Percentiles rank a stretch among this genome's conserved stretches.
These are phyloP conservation scores for Xylaria sp. DNA, from an alignment of 2,329 filamentous ascomycete genomes.

Conservation along the genomic window DNA sequence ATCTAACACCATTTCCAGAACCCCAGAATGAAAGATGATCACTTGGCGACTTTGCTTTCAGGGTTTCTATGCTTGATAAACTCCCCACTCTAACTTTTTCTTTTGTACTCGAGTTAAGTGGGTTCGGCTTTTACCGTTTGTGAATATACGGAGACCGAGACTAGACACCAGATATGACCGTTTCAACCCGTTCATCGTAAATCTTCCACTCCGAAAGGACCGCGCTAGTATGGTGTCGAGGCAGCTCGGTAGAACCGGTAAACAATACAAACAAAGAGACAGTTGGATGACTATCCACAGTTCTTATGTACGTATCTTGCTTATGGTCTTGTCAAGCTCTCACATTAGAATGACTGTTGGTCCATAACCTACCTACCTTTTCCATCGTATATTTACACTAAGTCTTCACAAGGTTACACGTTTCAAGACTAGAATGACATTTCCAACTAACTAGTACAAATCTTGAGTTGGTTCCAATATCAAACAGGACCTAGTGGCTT, in stretches of 20 bases:
- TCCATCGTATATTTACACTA: not conserved
- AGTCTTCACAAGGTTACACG: not conserved
- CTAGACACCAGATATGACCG: not conserved
- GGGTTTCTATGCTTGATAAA: slow-evolving; percentile 2
- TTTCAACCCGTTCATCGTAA: not conserved
- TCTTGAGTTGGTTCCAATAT: not conserved
- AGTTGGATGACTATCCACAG: not conserved
- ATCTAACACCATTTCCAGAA: not conserved
- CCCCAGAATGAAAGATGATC: no score
- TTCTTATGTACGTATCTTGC: not conserved
- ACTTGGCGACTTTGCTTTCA: no score
- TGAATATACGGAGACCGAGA: not conserved
- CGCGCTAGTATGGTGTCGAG: not conserved
- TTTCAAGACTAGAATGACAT: slow-evolving; percentile 8
- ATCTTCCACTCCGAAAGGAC: not conserved
- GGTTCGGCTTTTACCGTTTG: not conserved
- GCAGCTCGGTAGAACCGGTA: not conserved
- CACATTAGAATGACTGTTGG: not conserved
- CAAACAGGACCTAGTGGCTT: not conserved
- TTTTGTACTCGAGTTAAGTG: not conserved
- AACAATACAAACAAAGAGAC: not conserved
- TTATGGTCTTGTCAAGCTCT: slow-evolving; percentile 1
- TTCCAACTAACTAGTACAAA: not conserved
- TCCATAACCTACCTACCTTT: slow-evolving; percentile 1
- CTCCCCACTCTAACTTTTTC: not conserved